Conservation (phyloP, 306 rosid genomes). For the Medicago ruthenica region DNA sequence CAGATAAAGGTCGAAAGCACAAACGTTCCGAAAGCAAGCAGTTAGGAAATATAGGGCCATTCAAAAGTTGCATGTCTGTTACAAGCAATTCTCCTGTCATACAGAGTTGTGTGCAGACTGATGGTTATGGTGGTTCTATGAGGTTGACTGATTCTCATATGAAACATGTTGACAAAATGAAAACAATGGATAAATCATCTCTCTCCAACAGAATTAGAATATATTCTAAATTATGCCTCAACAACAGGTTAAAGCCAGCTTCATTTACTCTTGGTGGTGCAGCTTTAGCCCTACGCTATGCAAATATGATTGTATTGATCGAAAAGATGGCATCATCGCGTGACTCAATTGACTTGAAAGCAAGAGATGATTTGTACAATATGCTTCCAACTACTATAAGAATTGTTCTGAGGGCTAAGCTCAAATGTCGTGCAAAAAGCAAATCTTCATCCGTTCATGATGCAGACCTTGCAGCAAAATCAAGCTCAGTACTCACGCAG, state of each 20-base stretch:
- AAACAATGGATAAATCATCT: conserved; percentile 47
- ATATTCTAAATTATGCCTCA: conserved; percentile 58
- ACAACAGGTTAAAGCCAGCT: conserved; percentile 51
- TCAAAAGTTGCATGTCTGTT: conserved; percentile 64
- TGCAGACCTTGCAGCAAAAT: conserved; percentile 61
- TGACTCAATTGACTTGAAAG: conserved; percentile 57
- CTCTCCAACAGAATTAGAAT: conserved; percentile 53
- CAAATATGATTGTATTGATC: conserved; percentile 65
- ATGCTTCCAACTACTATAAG: conserved; percentile 71
- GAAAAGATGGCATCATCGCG: conserved; percentile 72
- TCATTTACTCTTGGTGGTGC: conserved; percentile 71
- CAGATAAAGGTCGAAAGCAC: conserved; percentile 45
- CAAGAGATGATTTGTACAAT: conserved; percentile 72
- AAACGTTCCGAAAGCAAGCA: conserved; percentile 50
- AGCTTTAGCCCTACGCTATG: conserved; percentile 81
- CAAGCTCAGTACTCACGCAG: conserved; percentile 50
- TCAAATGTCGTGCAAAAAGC: conserved; percentile 49
- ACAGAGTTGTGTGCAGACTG: conserved; percentile 52
- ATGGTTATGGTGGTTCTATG: conserved; percentile 74
- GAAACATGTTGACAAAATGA: conserved; percentile 44
- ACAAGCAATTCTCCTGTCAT: conserved; percentile 61
- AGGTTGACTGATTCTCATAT: conserved; percentile 51
- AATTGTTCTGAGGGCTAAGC: conserved; percentile 62
- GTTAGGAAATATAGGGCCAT: conserved; percentile 54
- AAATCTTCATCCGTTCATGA: conserved; percentile 47